These are phyloP conservation scores for Jatropha podagrica DNA, from an alignment of 441 rosid species.

Conservation along the genomic window DNA sequence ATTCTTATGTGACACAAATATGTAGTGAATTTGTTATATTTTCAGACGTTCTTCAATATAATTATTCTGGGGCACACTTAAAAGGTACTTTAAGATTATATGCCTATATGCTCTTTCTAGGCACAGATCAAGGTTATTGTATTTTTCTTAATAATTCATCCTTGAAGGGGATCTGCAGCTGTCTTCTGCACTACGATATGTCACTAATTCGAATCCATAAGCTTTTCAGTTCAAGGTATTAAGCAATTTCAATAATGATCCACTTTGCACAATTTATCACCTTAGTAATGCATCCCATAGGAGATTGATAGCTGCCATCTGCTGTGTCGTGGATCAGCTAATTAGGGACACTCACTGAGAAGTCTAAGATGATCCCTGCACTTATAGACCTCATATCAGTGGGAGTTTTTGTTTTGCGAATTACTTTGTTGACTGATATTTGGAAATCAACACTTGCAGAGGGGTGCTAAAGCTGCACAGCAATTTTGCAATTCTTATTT, in stretches of 20 bases:
- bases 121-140: neutral
- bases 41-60: neutral
- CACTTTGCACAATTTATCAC: neutral
- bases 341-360: neutral
- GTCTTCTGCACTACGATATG: neutral
- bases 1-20: neutral
- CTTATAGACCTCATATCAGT: neutral
- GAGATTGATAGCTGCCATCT: neutral
- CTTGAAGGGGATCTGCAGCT: neutral
- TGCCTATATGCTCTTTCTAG: neutral
- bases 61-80: neutral
- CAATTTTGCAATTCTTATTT: constrained; percentile 73
- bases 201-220: neutral
- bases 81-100: constrained; percentile 4
- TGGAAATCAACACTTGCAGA: constrained; percentile 48
- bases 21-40: neutral
- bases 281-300: neutral
- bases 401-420: neutral
- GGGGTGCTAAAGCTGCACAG: constrained; percentile 77
- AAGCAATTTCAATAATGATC: neutral
- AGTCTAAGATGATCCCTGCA: neutral
- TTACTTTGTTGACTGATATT: constrained; percentile 15
- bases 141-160: neutral
- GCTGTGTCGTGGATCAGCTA: neutral
- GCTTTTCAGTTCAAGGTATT: neutral